A percentile compares a stretch with the other conserved stretches of the same genome.
Evolutionary conservation across 2,329 filamentous ascomycete genomes (phyloP).

Genomic region (Ceratocystis alfenasii): DNA sequence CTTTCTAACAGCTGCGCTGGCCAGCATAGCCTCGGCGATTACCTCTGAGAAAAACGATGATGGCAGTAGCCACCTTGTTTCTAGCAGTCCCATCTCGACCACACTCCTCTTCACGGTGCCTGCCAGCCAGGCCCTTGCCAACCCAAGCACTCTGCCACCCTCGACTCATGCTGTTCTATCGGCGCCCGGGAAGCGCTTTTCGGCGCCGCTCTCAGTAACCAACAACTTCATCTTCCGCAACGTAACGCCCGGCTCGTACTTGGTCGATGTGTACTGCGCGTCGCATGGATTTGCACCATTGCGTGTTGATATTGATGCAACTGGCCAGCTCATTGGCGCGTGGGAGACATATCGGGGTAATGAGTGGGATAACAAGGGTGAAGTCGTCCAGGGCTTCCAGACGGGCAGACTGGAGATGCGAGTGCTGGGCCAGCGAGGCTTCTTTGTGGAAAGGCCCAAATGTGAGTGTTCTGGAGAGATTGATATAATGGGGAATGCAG

Average conservation of each 20-base stretch:
- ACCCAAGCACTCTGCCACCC: slow-evolving; percentile 46
- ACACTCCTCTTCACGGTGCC: slow-evolving; percentile 37
- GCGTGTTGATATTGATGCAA: slow-evolving; percentile 68
- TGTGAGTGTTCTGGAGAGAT: slow-evolving; percentile 45
- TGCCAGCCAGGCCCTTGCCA: slow-evolving; percentile 35
- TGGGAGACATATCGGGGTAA: slow-evolving; percentile 85
- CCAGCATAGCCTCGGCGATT: slow-evolving; percentile 30
- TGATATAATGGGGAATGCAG: no score
- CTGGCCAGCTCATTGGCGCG: slow-evolving; percentile 57
- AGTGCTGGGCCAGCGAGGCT: slow-evolving; percentile 53
- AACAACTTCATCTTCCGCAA: slow-evolving; percentile 68
- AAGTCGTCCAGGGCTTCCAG: slow-evolving; percentile 36
- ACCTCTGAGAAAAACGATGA: background rate
- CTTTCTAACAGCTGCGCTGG: slow-evolving; percentile 25
- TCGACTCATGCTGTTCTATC: slow-evolving; percentile 53
- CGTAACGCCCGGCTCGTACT: slow-evolving; percentile 60
- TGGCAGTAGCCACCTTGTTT: slow-evolving; percentile 25
- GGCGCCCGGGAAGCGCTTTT: slow-evolving; percentile 31
- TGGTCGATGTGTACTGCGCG: slow-evolving; percentile 66
- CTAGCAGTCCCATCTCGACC: slow-evolving; percentile 36
- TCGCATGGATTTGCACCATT: slow-evolving; percentile 67
- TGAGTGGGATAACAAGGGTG: slow-evolving; percentile 79
- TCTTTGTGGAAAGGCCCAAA: slow-evolving; percentile 61
- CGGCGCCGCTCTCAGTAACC: slow-evolving; percentile 52
- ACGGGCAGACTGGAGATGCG: slow-evolving; percentile 46